Evolutionary conservation across 1,139 yeast species (phyloP).

Genomic region (Ogataea hybrid): DNA sequence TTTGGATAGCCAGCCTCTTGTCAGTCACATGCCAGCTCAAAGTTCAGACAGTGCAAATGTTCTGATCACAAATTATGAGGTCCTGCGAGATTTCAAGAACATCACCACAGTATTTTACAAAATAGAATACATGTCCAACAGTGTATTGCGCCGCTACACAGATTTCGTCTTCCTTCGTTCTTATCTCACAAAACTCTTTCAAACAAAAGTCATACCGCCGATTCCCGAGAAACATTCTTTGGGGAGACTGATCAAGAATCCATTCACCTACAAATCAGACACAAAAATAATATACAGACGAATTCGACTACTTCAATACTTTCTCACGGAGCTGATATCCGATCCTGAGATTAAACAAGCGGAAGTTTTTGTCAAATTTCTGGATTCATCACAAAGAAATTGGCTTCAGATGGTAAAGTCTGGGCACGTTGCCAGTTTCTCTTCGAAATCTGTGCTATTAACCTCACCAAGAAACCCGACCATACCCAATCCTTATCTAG

Average conservation of each 20-base stretch:
- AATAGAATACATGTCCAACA: slow-evolving; percentile 19
- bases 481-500: slow-evolving; percentile 32
- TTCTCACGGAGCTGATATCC: slow-evolving; percentile 22
- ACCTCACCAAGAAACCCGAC: slow-evolving; percentile 32
- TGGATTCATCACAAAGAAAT: slow-evolving; percentile 29
- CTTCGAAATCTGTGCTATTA: slow-evolving; percentile 30
- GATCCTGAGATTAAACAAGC: slow-evolving; percentile 24
- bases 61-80: slow-evolving; percentile 16
- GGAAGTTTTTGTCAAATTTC: slow-evolving; percentile 25
- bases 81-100: slow-evolving; percentile 24
- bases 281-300: slow-evolving; percentile 29
- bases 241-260: slow-evolving; percentile 29
- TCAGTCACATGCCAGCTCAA: neutral
- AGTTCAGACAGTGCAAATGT: slow-evolving; percentile 1
- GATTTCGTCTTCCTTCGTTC: slow-evolving; percentile 54
- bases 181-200: slow-evolving; percentile 43
- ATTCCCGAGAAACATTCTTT: slow-evolving; percentile 59
- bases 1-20: neutral
- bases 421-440: slow-evolving; percentile 32
- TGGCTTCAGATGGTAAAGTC: slow-evolving; percentile 28
- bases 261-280: slow-evolving; percentile 31
- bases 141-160: slow-evolving; percentile 44
- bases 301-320: slow-evolving; percentile 29
- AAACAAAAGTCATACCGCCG: slow-evolving; percentile 53
- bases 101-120: slow-evolving; percentile 30